Evolutionary conservation across 2,329 filamentous ascomycete species (phyloP), one percentile per base, ranked within the genome.

Genomic region (Escovopsis weberi): DNA sequence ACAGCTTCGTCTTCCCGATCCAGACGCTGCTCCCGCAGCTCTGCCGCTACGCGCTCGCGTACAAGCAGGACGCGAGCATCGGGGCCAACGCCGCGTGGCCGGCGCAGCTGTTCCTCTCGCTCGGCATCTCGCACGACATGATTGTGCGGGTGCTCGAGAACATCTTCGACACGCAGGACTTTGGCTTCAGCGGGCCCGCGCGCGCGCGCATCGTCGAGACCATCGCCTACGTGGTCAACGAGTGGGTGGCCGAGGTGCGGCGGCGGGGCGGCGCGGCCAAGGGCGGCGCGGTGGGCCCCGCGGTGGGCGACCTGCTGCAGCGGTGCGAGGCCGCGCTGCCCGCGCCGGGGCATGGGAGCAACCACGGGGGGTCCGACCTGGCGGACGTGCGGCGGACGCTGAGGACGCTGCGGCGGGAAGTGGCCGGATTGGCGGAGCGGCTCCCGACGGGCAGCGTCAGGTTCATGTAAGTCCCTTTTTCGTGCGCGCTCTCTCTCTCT

Each of bases 1-100:
- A 80, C 55, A 78, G 78, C 54, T 73, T 77, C 48, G 75, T 81
- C 43, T 82, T 83, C 61, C 77, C 76, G 0, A 72, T 81, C 7
- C 63, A 70, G 43, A 66, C 69, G 2, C 65, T 83, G 1, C 66
- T 83, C 10, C 74, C 75, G 0, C 68, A 79, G 47, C 60, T 83
- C 7, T 80, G 79, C 58, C 67, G 67, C 19, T 83, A 82, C 51
- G 70, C 76, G 1, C 59, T 76, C 33, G 70, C 74, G 44, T 65
- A 74, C 46, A 67, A 71, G 42, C 74, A 78, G 51, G 75, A 80
- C 49, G 66, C 66, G 2, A 70, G 70, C 7, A 72, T 75, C 38
- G 69, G 69, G 1, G 74, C 74, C 3, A 67, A 77, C 47, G 63
- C 72, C 6, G 64, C 64, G 40, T 78, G 74, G 74, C 74, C 74